Evolutionary conservation across 352 stramenopile genomes (phyloP), one percentile per base, ranked within the genome.

Genomic region (Thalassiosira livingstoniorum): DNA sequence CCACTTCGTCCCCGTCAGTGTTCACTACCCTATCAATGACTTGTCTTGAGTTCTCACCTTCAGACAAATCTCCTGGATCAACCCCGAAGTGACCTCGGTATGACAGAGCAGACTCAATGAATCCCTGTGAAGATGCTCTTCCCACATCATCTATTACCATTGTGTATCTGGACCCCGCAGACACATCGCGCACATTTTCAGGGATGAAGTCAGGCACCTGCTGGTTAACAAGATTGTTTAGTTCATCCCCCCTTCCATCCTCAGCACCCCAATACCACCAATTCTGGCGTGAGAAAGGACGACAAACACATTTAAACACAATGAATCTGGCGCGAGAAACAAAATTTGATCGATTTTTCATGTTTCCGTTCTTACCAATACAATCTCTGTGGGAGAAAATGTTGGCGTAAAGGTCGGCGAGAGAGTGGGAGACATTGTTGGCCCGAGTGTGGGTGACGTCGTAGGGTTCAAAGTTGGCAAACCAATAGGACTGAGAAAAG

Each of bases 51-150:
- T 86, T 86, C 5, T 31, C 23, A 21, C 79, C 79, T 34, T 70
- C 32, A 0, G 47, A 4, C 43, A 86, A 66, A 39, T 55, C 43
- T 62, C 69, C 4, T 23, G 23, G 57, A 29, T 23, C 35, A 2
- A 70, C 42, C 2, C 57, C 78, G 55, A 86, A 79, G 31, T 82
- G 62, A 23, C 79, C 79, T 39, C 55, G 43, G 37, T 86, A 86
- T 15, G 76, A 61, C 42, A 45, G 25, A 13, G 42, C 47, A 25
- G 32, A 62, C 1, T 74, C 53, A n/a, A 82, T 81, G 29, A 60
- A 78, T 13, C 79, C 79, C 4, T 34, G 62, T 31, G 47, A 65
- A 51, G 18, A 47, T 11, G 51, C 72, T 51, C 32, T 47, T n/a
- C 74, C 57, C 47, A 82, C 51, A n/a, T 25, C 65, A 2, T 71